Evolutionary conservation across 1,139 yeast genomes (phyloP), one percentile per base, ranked within the genome.

Genomic region (Torulaspora pretoriensis): DNA sequence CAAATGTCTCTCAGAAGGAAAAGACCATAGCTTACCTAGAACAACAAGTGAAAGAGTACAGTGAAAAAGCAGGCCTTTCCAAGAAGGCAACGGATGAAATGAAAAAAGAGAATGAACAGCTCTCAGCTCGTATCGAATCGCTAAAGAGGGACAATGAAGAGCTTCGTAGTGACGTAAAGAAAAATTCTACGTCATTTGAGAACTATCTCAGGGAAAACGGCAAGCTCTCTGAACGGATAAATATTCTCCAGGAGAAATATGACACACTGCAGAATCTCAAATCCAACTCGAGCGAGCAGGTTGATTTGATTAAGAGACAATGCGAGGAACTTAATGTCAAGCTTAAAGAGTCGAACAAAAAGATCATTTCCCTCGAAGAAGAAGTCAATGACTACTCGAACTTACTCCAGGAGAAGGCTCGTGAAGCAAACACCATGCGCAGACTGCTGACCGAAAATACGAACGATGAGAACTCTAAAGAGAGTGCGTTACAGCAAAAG

Each of bases 371-470:
- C 2, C 65, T 90, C 40, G 90, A 86, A 54, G 96, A 88, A 48
- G 96, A 90, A 57, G 66, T 90, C 12, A 70, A 77, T 8, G 97
- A 90, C 48, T 72, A 86, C 4, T 77, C 88, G 49, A 75, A 77
- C 35, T 72, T 81, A 63, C 67, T 90, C 7, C 92, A 83, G 57
- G 96, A 89, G 54, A 77, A 95, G 51, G 79, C 83, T 0, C 72
- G 90, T 40, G 97, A 92, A 65, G 73, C 89, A 0, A 72, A 81
- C 3, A 80, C 88, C 0, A 76, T 88, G 67, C 75, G 95, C 52
- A 71, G 87, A 49, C 65, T 88, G 31, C 61, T 88, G 22, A 64
- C 78, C 37, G 96, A 87, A 37, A 74, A 78, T 4, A 92, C 88
- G 54, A 81, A 78, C 38, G 74, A 72, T 38, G 75, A 78, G 42